phyloP scores from a whole-genome alignment of 768 basidiomycete genomes.

The Kwoniella heveanensis region DNA sequence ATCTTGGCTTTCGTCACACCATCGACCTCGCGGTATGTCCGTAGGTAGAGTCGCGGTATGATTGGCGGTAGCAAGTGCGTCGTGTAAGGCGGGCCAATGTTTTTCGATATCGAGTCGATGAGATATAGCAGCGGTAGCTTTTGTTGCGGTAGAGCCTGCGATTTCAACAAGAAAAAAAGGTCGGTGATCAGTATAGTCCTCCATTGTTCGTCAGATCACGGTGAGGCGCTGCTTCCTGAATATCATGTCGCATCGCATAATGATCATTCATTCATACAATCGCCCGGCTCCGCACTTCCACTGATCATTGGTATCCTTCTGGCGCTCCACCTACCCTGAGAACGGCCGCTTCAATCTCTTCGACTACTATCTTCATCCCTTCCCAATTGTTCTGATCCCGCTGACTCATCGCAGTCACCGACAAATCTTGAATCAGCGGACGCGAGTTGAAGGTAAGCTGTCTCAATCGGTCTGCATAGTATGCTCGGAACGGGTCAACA shows the following conservation, averaged over 20 bases:
- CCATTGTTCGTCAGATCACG: no score
- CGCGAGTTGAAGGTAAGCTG: constrained; percentile 88
- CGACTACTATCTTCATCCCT: constrained; percentile 46
- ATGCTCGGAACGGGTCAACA: constrained; percentile 45
- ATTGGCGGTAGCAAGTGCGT: constrained; percentile 73
- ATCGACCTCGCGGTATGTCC: constrained; percentile 85
- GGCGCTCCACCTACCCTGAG: constrained; percentile 36
- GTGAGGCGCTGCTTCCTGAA: not conserved
- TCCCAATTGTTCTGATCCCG: constrained; percentile 47
- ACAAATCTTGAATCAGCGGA: constrained; percentile 87
- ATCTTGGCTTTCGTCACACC: constrained; percentile 83
- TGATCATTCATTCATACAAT: not conserved
- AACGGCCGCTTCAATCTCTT: constrained; percentile 48
- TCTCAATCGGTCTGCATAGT: constrained; percentile 47
- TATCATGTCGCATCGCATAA: not conserved
- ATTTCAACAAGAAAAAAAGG: not conserved
- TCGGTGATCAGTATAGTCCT: constrained; percentile 29
- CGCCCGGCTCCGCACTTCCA: not conserved
- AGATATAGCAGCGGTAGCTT: constrained; percentile 94
- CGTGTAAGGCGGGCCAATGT: constrained; percentile 90
- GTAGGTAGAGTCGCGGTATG: constrained; percentile 80
- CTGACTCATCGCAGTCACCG: constrained; percentile 69
- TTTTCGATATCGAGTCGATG: constrained; percentile 95
- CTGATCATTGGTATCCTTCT: constrained; percentile 51
- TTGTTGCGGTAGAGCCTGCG: constrained; percentile 81